Base-by-base conservation (phyloP, 2,329 filamentous ascomycete species). In the Zymoseptoria crescenta region DNA sequence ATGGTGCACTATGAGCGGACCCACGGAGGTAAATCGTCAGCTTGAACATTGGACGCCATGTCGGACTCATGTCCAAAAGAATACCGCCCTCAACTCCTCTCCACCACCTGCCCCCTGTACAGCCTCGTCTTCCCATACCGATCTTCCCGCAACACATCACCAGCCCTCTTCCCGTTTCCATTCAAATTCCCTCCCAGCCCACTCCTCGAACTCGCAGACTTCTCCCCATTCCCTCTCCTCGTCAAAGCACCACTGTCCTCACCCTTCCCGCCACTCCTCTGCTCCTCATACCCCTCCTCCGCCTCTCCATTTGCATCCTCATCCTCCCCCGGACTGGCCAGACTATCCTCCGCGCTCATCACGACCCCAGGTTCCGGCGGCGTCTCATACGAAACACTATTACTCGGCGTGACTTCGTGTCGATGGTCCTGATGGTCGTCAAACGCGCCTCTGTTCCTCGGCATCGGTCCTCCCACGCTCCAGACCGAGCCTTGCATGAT, bases 351-450 rank as follows among this genome's bases (percentile, higher is more conserved):
- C 16, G 60, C 65, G 45, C 61, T 57, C 8, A 65, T 45, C 19
- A 71, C 62, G 1, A 63, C 61, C 16, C 70, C 69, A 8, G 69
- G 68, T 8, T 69, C 57, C 2, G 66, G 65, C 3, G 69, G 69
- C 16, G 69, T 71, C 56, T 70, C 65, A 50, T 72, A 71, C 20
- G 54, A 59, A 13, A 68, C 52, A 27, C 49, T 16, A 21, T 28
- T 45, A 48, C 8, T 20, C 1, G 49, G 55, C 45, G 24, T 56
- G 21, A 35, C 51, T 1, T 52, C 28, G 19, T 30, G 16, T 21
- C 8, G 28, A 29, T n/a, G n/a, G n/a, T 27, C 28, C 13, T 16
- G 35, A 1, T n/a, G n/a, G 7, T 45, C 35, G 6, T 45, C 16
- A 5, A 13, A 45, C 27, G 27, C 51, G 48, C 45, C 30, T 24